Base-by-base conservation (phyloP, 805 yeast genomes). In the Torulaspora franciscae region DNA sequence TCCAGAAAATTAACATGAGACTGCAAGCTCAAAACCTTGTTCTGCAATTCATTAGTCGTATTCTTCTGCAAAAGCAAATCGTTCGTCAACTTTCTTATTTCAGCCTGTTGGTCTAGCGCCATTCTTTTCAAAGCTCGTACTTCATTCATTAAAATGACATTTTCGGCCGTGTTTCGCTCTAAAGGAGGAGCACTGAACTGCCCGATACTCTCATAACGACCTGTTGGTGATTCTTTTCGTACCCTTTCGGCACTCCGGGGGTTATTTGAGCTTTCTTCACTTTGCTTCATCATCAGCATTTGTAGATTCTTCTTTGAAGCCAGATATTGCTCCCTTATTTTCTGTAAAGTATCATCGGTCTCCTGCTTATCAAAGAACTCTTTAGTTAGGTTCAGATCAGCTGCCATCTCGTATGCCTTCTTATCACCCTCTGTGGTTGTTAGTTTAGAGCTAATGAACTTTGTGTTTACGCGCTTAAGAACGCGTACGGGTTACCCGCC, bases 291-390 rank as follows among this genome's bases (percentile, higher is more conserved):
- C 48, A 55, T 50, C 32, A 55, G 47, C n/a, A 49, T 56, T n/a
- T 55, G 56, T 32, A 55, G 42, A 22, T 54, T 56, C 43, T 54
- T 51, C 53, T 54, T 62, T 10, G 62, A 59, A 11, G 55, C 57
- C 44, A 57, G 43, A 34, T 58, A 61, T 40, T 62, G 59, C 35
- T 54, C 54, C 36, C 62, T 56, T 7, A 62, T 54, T 40, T 54
- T 57, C 40, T 55, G 59, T 17, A 62, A 41, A 9, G 66, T 61
- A 38, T 62, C 67, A 45, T 62, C 66, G 14, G 50, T 53, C 17
- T 61, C 65, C 13, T 58, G 57, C 27, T 32, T 48, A 11, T 48
- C 51, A 22, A 48, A 48, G 30, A 48, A 48, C 44, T 48, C 51
- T 39, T 37, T 48, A 13, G 51, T 48, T 19, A 48, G 29, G 17